Evolutionary conservation across 1,139 yeast species (phyloP), one percentile per base, ranked within the genome.

Genomic region (Debaryomycetaceae sp.): DNA sequence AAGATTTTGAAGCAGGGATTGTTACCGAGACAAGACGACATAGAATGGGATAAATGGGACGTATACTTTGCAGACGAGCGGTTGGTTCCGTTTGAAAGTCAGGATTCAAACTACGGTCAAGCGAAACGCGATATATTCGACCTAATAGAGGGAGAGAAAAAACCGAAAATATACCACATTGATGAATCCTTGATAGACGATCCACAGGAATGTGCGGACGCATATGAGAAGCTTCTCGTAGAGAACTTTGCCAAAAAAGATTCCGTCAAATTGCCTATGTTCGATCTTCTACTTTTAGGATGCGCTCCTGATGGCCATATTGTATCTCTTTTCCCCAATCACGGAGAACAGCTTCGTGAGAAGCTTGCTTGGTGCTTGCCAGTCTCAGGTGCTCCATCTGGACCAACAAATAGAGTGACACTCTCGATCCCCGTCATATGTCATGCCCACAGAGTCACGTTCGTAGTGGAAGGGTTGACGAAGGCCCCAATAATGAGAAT

Each of bases 271-370:
- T 76, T 91, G 51, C 99, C 99, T 47, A 83, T 88, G 81, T 93
- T 93, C 70, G 99, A 93, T 65, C 70, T 93, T 49, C 78, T 93
- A 51, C 72, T 93, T 52, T 75, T 93, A 50, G 99, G 99, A 20
- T 91, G 98, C 74, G 99, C 99, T 0, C 99, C 99, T 4, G 99
- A 93, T 64, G 99, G 99, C 24, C 99, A 93, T 63, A 88, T 91
- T 57, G 97, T 98, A 44, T 89, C 97, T 24, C 77, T 93, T 48
- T 93, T 93, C 73, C 99, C 99, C 14, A 86, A 87, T 60, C 95
- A 88, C 60, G 78, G 78, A 24, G 95, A 88, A 53, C 84, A 87
- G 45, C 74, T 93, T 53, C 78, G 98, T 58, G 99, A 93, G 62
- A 81, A 86, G 55, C 78, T 87, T 57, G 98, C 98, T 2, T 93